Conservation (phyloP, 2,329 filamentous ascomycete genomes). For the Xylaria sp. region DNA sequence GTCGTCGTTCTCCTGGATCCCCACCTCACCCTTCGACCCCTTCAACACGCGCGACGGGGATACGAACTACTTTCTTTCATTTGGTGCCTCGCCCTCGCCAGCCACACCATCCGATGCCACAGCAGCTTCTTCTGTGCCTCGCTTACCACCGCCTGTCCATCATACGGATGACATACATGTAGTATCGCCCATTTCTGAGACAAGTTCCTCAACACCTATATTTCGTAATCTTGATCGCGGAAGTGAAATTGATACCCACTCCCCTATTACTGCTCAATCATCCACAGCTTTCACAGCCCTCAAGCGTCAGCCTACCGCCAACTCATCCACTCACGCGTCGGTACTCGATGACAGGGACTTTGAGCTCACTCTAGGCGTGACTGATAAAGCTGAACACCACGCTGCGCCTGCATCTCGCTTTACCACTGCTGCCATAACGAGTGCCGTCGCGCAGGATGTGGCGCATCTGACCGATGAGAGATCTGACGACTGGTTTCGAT, state of each 20-base stretch:
- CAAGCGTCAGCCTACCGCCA: conserved; percentile 43
- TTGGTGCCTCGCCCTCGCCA: conserved; percentile 12
- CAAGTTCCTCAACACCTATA: conserved; percentile 31
- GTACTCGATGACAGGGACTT: conserved; percentile 46
- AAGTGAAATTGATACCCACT: conserved; percentile 16
- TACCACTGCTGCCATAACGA: conserved; percentile 30
- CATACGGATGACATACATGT: conserved; percentile 38
- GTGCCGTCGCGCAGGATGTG: conserved; percentile 36
- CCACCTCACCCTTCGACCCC: conserved; percentile 21
- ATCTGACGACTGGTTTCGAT: conserved; percentile 44
- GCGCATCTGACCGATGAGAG: conserved; percentile 38
- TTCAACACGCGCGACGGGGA: conserved; percentile 9
- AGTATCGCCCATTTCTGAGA: conserved; percentile 44
- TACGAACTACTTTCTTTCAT: conserved; percentile 15
- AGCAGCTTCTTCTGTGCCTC: conserved; percentile 22
- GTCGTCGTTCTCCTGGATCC: conserved; percentile 16
- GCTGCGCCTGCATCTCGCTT: conserved; percentile 25
- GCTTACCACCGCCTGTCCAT: conserved; percentile 30
- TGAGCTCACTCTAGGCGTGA: conserved; percentile 34
- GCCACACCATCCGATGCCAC: conserved; percentile 25
- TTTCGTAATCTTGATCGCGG: conserved; percentile 26
- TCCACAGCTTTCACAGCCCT: conserved; percentile 35
- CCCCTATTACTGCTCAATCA: conserved; percentile 12
- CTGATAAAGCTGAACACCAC: conserved; percentile 9
- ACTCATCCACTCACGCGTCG: conserved; percentile 44